These are phyloP conservation scores for Neolentinus lepideus DNA, from an alignment of 1,284 basidiomycete species.

Conservation along the genomic window DNA sequence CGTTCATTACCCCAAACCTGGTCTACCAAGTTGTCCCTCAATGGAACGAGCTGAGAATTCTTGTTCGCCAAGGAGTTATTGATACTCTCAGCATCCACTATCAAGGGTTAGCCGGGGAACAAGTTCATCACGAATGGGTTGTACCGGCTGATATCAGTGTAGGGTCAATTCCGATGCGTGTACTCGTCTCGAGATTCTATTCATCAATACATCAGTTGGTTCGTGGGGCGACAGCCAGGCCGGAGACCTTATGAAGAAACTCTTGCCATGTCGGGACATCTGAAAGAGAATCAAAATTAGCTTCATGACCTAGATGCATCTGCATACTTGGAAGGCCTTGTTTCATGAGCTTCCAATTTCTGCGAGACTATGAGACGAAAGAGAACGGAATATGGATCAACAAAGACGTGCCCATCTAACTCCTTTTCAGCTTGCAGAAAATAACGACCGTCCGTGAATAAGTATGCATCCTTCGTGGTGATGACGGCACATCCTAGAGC, in stretches of 20 bases:
- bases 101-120: background rate
- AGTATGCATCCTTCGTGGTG: constrained; percentile 62
- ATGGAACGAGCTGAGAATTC: constrained; percentile 55
- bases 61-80: constrained; percentile 41
- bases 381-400: background rate
- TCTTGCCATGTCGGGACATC: constrained; percentile 91
- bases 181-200: constrained; percentile 55
- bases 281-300: constrained; percentile 14
- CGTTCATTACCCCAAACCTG: constrained; percentile 68
- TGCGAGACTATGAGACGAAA: constrained; percentile 16
- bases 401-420: constrained; percentile 55
- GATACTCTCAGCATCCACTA: constrained; percentile 57
- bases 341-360: constrained; percentile 93
- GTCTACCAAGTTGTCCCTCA: constrained; percentile 77
- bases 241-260: constrained; percentile 63
- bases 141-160: constrained; percentile 63
- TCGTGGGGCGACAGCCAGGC: background rate
- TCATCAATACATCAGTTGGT: background rate
- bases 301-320: background rate
- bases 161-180: constrained; percentile 79
- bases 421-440: constrained; percentile 90
- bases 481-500: constrained; percentile 72
- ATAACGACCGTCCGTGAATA: constrained; percentile 94
- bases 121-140: constrained; percentile 8
- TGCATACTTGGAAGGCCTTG: constrained; percentile 67